Base-by-base conservation (phyloP, 768 basidiomycete species). In the Leccinum broughii region DNA sequence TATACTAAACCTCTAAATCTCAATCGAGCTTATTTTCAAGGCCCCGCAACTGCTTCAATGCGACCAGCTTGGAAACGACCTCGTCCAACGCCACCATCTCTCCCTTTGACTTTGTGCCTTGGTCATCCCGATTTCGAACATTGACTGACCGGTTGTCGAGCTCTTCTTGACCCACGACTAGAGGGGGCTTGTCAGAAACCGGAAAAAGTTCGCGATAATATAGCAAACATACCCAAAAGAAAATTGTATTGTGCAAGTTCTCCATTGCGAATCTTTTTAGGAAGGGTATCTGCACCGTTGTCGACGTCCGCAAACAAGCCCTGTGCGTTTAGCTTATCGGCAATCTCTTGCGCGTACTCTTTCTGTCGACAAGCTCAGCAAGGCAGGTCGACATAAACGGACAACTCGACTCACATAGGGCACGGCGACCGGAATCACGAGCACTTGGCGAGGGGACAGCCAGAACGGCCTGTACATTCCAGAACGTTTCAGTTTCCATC, bases 191-290 rank as follows among this genome's bases (percentile, higher is more conserved):
- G 6, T 26, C 15, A 46, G 41, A 9, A 55, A 34, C 32, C 32
- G 32, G 4, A 13, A 4, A 34, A 34, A 0, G 32, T 0, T 11
- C 32, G 32, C 32, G 32, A 2, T 0, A 50, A 22, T 22, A 2
- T 20, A 15, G 8, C 22, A 17, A 17, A 75, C 87, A 57, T 62
- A 97, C 95, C 94, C 64, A 98, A 83, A 67, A 98, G 93, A 73
- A 97, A 98, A 77, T 98, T 98, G 78, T 96, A 97, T 74, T 98
- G 96, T 34, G 95, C 92, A 64, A 96, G 86, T 77, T 99, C 95
- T 22, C 92, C 95, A 72, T 98, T 98, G 30, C 95, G 84, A 69
- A 99, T 93, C 82, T 98, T 98, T 85, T 98, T 98, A 61, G 86
- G 89, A 28, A 98, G 83, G 0, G 97, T 98, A 69, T 97, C 89